phyloP scores from a whole-genome alignment of 2,329 filamentous ascomycete species.

The Xylaria multiplex region DNA sequence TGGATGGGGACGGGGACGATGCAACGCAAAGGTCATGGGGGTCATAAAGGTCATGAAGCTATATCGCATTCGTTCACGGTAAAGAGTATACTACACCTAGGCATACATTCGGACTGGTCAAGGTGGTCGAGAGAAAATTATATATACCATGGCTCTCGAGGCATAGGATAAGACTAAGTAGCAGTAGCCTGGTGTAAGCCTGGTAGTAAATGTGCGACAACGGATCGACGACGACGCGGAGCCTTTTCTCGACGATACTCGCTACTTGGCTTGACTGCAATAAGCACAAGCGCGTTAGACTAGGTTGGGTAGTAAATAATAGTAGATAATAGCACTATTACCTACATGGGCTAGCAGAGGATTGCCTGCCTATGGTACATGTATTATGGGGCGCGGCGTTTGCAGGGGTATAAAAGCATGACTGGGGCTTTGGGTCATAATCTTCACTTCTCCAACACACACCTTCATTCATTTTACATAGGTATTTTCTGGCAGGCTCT shows the following conservation, averaged over 20 bases:
- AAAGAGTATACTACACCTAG: not conserved
- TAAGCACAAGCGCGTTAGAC: not conserved
- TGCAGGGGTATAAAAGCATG: no score
- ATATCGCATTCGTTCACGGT: constrained; percentile 6
- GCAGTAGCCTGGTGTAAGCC: no score
- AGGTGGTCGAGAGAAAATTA: constrained; percentile 10
- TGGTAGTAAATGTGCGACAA: not conserved
- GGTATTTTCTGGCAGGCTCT: no score
- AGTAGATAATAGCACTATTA: no score
- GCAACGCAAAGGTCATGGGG: not conserved
- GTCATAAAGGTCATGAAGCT: not conserved
- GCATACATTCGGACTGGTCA: constrained; percentile 10
- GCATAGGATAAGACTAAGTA: not conserved
- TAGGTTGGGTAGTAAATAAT: not conserved
- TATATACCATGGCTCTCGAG: constrained; percentile 22
- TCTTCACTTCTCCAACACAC: no score
- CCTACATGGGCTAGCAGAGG: no score
- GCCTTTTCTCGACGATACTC: constrained; percentile 7
- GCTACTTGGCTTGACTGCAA: no score
- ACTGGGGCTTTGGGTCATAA: no score
- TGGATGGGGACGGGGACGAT: constrained; percentile 31
- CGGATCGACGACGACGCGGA: not conserved
- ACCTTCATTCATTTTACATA: no score
- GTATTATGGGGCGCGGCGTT: no score
- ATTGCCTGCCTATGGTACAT: no score